A percentile compares a stretch with the other conserved stretches of the same genome.
Evolutionary conservation across 73 alveolate species (phyloP).

Genomic region (Paramecium sexaurelia): DNA sequence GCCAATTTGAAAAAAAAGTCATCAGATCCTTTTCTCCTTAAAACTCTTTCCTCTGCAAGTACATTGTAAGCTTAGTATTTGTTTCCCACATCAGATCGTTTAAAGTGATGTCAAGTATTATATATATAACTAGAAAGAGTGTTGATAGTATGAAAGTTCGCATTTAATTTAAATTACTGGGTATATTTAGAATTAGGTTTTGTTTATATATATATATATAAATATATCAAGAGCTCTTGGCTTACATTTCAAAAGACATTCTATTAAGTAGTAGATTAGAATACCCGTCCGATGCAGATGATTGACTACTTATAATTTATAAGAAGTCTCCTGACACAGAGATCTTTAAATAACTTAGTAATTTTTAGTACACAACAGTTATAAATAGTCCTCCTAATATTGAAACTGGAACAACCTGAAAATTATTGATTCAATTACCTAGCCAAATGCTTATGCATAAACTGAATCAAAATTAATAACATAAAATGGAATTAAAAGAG

Average conservation of each 20-base stretch:
- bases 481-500: background rate
- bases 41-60: background rate
- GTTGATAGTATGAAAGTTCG: background rate
- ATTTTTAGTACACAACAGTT: background rate
- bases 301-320: background rate
- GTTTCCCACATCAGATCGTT: background rate
- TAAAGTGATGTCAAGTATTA: background rate
- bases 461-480: background rate
- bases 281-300: background rate
- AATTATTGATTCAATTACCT: background rate
- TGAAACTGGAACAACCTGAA: conserved; percentile 6
- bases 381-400: background rate
- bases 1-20: background rate
- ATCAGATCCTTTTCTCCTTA: background rate
- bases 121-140: background rate
- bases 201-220: background rate
- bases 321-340: background rate
- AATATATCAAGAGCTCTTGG: background rate
- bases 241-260: background rate
- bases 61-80: background rate
- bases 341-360: background rate
- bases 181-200: background rate
- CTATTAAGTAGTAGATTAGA: background rate
- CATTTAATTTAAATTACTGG: background rate
- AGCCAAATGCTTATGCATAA: background rate